These are phyloP conservation scores for Athelia psychrophila DNA, from an alignment of 1,284 basidiomycete species.

Conservation along the genomic window DNA sequence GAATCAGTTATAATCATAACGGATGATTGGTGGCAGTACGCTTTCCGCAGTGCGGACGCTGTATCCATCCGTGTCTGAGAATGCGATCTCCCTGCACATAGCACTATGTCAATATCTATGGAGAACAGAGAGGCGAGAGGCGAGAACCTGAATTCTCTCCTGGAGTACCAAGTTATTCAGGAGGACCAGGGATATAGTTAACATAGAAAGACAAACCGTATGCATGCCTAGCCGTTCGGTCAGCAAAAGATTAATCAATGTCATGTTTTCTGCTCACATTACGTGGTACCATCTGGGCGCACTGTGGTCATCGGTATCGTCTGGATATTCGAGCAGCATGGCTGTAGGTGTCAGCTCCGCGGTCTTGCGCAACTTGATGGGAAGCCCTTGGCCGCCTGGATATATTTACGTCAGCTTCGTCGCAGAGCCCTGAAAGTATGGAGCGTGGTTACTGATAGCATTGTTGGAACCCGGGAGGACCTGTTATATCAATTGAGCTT, in stretches of 20 bases:
- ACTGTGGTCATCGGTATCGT: constrained; percentile 37
- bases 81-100: constrained; percentile 21
- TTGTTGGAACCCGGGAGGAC: constrained; percentile 44
- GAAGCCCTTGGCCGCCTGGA: constrained; percentile 60
- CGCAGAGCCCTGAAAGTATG: not conserved
- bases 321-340: constrained; percentile 58
- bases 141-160: constrained; percentile 39
- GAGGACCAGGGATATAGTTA: not conserved
- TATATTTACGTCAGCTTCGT: not conserved
- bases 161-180: constrained; percentile 12
- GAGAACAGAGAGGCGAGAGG: not conserved
- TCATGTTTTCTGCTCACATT: constrained; percentile 36
- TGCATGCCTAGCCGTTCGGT: constrained; percentile 43
- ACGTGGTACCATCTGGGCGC: constrained; percentile 51
- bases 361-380: constrained; percentile 61
- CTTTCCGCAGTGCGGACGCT: constrained; percentile 54
- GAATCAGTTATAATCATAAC: no score
- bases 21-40: constrained; percentile 13
- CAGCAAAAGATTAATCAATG: not conserved
- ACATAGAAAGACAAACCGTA: constrained; percentile 42
- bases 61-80: constrained; percentile 57
- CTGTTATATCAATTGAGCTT: constrained; percentile 7
- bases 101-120: constrained; percentile 5
- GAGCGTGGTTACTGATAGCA: constrained; percentile 35
- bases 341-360: constrained; percentile 51